A percentile compares a stretch with the other conserved stretches of the same genome.
Conservation (phyloP, 805 yeast species). For the Zygoascus flipseniorum region DNA sequence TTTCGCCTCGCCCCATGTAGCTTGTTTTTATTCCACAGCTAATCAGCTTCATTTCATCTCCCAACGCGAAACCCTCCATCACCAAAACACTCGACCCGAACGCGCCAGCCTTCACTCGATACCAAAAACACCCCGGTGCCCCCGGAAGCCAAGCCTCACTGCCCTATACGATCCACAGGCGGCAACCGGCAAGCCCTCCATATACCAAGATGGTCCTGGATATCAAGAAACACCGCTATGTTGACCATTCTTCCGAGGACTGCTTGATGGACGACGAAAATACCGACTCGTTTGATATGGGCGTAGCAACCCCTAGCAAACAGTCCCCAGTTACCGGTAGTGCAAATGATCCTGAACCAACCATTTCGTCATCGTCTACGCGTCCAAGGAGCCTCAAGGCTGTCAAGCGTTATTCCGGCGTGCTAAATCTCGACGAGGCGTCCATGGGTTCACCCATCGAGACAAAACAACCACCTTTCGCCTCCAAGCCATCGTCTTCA, state of each 20-base stretch:
- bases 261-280: not conserved
- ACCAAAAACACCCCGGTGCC: not conserved
- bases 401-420: conserved; percentile 33
- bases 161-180: not conserved
- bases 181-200: not conserved
- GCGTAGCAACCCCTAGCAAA: not conserved
- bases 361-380: not conserved
- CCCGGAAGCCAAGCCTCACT: not conserved
- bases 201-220: not conserved
- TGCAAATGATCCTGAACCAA: not conserved
- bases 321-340: not conserved
- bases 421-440: conserved; percentile 33
- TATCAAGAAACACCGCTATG: not conserved
- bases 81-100: not conserved
- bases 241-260: not conserved
- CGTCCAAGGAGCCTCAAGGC: conserved; percentile 4
- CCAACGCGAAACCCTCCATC: not conserved
- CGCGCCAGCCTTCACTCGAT: not conserved
- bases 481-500: not conserved
- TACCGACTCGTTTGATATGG: not conserved
- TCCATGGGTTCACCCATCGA: conserved; percentile 10
- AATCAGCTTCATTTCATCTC: not conserved
- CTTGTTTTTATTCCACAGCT: no score
- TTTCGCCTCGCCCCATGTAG: no score
- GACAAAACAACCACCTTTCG: not conserved